phyloP scores from a whole-genome alignment of 305 asterid species.

The Salvia sclarea region DNA sequence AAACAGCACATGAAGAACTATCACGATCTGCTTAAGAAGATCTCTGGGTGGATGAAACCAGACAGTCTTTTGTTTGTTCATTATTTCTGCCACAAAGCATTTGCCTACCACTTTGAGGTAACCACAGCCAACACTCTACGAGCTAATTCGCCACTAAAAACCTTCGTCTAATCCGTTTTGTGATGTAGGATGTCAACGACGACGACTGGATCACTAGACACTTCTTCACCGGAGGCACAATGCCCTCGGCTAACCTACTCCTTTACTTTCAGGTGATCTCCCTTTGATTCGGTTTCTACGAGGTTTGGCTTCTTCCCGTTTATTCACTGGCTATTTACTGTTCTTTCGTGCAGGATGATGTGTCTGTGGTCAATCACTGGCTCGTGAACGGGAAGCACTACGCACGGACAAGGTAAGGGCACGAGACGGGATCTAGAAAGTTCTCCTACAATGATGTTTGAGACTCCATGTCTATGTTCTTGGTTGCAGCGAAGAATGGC shows the following conservation, averaged over 20 bases:
- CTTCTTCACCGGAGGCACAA: constrained; percentile 62
- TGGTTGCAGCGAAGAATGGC: constrained; percentile 84
- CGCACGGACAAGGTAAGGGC: constrained; percentile 68
- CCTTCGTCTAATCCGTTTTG: background rate
- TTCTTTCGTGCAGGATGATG: constrained; percentile 65
- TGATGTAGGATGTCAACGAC: constrained; percentile 64
- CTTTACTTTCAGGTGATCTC: constrained; percentile 83
- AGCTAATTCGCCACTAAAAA: background rate
- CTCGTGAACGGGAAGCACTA: constrained; percentile 84
- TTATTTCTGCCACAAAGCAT: constrained; percentile 80
- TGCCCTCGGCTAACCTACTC: constrained; percentile 44
- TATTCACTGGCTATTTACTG: background rate
- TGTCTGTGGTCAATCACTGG: constrained; percentile 79
- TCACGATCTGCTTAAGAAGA: constrained; percentile 71
- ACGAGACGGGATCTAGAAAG: background rate
- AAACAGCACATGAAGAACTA: constrained; percentile 91
- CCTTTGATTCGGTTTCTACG: background rate
- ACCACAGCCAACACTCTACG: background rate
- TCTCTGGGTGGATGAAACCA: constrained; percentile 80
- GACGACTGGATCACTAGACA: constrained; percentile 95
- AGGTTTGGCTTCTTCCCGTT: background rate
- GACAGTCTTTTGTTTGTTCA: constrained; percentile 74
- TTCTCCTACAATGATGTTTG: background rate
- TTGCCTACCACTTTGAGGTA: constrained; percentile 96
- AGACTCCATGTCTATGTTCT: background rate